Evolutionary conservation across 2,329 filamentous ascomycete species (phyloP).

Genomic region (Apiospora sp.): DNA sequence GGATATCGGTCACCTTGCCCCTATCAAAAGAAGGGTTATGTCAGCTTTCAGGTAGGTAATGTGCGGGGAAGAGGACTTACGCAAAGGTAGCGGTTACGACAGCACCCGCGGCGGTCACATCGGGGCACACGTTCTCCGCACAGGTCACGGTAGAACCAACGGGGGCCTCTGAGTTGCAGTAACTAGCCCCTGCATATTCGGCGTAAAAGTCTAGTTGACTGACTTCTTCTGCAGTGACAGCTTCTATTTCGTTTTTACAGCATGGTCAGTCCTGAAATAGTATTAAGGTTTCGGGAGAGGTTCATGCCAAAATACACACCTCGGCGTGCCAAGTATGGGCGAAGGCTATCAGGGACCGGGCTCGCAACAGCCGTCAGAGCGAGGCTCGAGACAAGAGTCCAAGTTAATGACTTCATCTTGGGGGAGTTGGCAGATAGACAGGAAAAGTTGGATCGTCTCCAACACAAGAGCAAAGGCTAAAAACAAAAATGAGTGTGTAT

Average conservation of each 20-base stretch:
- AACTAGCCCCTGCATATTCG: slow-evolving; percentile 60
- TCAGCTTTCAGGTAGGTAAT: background rate
- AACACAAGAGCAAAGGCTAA: background rate
- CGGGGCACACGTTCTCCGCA: slow-evolving; percentile 48
- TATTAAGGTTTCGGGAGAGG: slow-evolving; percentile 27
- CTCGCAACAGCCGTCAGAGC: slow-evolving; percentile 35
- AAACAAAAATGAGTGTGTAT: background rate
- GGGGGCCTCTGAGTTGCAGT: slow-evolving; percentile 58
- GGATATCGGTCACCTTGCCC: slow-evolving; percentile 30
- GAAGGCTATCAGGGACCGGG: slow-evolving; percentile 32
- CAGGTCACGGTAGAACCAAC: slow-evolving; percentile 53
- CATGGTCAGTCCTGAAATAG: background rate
- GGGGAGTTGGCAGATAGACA: background rate
- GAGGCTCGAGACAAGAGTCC: slow-evolving; percentile 38
- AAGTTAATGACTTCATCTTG: slow-evolving; percentile 41
- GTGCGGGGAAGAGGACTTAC: slow-evolving; percentile 8
- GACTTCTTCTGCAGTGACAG: slow-evolving; percentile 40
- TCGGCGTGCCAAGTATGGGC: slow-evolving; percentile 41
- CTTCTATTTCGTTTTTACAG: slow-evolving; percentile 24
- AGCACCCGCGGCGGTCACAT: slow-evolving; percentile 30
- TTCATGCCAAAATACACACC: slow-evolving; percentile 38
- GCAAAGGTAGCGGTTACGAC: slow-evolving; percentile 31
- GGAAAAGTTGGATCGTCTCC: background rate
- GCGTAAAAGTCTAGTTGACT: slow-evolving; percentile 55
- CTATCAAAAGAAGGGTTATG: background rate